These are phyloP conservation scores for Chenopodium formosanum DNA, from an alignment of 148 eudicot species.

Conservation along the genomic window DNA sequence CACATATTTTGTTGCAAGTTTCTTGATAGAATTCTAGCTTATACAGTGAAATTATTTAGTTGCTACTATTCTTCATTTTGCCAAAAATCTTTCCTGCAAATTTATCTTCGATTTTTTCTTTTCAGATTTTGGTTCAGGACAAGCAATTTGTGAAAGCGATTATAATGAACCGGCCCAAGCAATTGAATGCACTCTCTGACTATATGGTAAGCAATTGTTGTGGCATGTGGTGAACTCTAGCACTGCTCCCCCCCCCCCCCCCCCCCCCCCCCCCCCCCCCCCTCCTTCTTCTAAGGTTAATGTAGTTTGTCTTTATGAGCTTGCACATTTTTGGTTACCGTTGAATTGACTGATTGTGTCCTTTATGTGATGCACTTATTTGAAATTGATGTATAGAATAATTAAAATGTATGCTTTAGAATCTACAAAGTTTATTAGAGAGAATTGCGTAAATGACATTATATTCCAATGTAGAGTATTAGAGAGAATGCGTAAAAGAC, in stretches of 20 bases:
- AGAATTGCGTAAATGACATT: no score
- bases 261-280: background rate
- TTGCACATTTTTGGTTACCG: background rate
- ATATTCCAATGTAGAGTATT: no score
- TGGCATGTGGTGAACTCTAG: background rate
- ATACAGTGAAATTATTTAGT: background rate
- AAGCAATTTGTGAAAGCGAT: conserved; percentile 39
- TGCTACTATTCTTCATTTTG: background rate
- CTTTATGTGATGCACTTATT: background rate
- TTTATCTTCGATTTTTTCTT: background rate
- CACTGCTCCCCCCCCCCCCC: background rate
- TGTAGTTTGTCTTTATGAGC: background rate
- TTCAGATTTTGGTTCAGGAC: conserved; percentile 70
- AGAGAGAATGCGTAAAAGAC: no score
- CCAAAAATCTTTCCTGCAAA: background rate
- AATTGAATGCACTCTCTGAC: conserved; percentile 78
- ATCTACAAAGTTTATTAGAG: no score
- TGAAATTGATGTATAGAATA: background rate
- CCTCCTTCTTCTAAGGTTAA: background rate
- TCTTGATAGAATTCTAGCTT: conserved; percentile 1
- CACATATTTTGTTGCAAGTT: background rate
- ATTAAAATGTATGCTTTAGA: no score
- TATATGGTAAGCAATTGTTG: conserved; percentile 55
- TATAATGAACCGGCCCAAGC: conserved; percentile 77
- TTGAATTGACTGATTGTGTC: background rate